A percentile compares a stretch with the other conserved stretches of the same genome.
Evolutionary conservation across 805 yeast genomes (phyloP).

Genomic region (Candida ascalaphidarum): DNA sequence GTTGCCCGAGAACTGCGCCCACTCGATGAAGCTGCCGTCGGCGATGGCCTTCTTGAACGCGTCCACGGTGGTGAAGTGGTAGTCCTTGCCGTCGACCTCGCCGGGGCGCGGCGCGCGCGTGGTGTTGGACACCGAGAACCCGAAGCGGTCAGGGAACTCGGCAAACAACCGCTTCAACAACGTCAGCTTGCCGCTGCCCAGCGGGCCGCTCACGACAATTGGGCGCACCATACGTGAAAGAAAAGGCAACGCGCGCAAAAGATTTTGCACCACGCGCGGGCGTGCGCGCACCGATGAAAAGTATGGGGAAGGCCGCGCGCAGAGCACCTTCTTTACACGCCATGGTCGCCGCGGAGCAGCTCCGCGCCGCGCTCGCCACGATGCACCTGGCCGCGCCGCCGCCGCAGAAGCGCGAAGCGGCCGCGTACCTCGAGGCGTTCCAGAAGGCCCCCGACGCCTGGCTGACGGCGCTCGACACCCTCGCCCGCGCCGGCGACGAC

Average conservation of each 20-base stretch:
- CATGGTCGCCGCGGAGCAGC: too few relatives aligned
- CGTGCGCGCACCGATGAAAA: too few relatives aligned
- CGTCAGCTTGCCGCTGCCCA: slow-evolving; percentile 95
- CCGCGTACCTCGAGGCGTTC: slow-evolving; percentile 61
- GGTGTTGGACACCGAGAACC: slow-evolving; percentile 90
- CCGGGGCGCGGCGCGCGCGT: slow-evolving; percentile 91
- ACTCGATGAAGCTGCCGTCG: slow-evolving; percentile 77
- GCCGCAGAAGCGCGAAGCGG: slow-evolving; percentile 43
- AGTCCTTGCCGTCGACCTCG: slow-evolving; percentile 82
- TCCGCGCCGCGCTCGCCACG: slow-evolving; percentile 38
- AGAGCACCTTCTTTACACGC: too few relatives aligned
- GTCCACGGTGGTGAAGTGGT: slow-evolving; percentile 77
- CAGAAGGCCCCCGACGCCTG: slow-evolving; percentile 83
- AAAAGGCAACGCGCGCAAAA: too few relatives aligned
- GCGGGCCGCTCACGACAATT: slow-evolving; percentile 93
- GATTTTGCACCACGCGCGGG: too few relatives aligned
- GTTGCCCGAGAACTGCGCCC: slow-evolving; percentile 98
- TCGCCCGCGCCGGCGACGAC: slow-evolving; percentile 27
- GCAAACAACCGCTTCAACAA: slow-evolving; percentile 81
- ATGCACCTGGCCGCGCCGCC: slow-evolving; percentile 36
- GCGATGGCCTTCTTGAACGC: slow-evolving; percentile 71
- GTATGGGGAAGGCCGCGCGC: too few relatives aligned
- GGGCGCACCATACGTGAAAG: slow-evolving; percentile 71
- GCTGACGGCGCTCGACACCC: slow-evolving; percentile 54
- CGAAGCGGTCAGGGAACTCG: slow-evolving; percentile 84